These are phyloP conservation scores for Lasiosphaeria ovina DNA, from an alignment of 495 filamentous ascomycete species.

Conservation along the genomic window DNA sequence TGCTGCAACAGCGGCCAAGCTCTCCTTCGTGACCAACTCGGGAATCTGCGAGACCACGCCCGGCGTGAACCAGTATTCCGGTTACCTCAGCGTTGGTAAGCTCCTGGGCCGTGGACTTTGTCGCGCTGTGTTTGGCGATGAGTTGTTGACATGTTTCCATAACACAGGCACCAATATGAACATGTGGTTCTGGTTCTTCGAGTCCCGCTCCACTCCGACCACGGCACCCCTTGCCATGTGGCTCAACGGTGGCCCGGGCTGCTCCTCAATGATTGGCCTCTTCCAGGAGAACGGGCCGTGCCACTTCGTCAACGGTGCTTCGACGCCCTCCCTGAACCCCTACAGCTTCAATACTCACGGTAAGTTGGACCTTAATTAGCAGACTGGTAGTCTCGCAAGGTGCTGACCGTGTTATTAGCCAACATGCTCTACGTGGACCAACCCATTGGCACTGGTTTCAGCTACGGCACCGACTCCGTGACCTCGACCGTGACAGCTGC, in stretches of 20 bases:
- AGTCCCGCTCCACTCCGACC: conserved; percentile 55
- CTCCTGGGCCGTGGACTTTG: too few species aligned
- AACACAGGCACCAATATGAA: neutral
- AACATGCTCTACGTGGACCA: conserved; percentile 32
- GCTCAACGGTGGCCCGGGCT: conserved; percentile 60
- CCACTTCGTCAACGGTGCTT: conserved; percentile 20
- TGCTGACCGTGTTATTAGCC: too few species aligned
- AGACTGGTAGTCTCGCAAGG: too few species aligned
- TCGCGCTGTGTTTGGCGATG: too few species aligned
- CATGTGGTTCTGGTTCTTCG: conserved; percentile 55
- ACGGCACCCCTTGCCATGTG: conserved; percentile 59
- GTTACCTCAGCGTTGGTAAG: too few species aligned
- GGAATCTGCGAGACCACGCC: too few species aligned
- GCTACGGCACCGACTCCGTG: conserved; percentile 57
- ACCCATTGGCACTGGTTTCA: conserved; percentile 47
- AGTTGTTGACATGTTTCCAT: too few species aligned
- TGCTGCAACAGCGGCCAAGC: too few species aligned
- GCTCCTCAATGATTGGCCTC: conserved; percentile 59
- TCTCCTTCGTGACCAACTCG: too few species aligned
- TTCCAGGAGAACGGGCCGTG: conserved; percentile 67
- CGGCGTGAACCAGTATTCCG: too few species aligned
- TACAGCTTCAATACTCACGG: too few species aligned
- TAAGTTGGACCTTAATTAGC: too few species aligned
- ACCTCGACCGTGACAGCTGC: conserved; percentile 55
- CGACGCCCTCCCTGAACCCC: conserved; percentile 6